A percentile compares a stretch with the other conserved stretches of the same genome.
Conservation (phyloP, 2,329 filamentous ascomycete genomes). For the Lecanicillium sp. region DNA sequence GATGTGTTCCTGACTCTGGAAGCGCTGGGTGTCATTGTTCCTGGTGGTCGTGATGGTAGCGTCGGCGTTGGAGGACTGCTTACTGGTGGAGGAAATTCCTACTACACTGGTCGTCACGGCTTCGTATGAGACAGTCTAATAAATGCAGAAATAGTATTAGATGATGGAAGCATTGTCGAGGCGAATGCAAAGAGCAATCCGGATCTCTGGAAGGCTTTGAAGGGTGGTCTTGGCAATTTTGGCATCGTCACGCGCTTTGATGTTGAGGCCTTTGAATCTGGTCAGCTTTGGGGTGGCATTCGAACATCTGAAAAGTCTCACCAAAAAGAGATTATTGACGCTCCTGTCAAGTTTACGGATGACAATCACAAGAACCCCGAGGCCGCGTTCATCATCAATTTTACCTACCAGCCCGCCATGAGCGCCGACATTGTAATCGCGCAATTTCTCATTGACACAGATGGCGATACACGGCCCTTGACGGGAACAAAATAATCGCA, state of each 20-base stretch:
- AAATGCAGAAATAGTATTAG: constrained; percentile 36
- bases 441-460: constrained; percentile 11
- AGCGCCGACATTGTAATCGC: constrained; percentile 12
- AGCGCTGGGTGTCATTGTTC: constrained; percentile 21
- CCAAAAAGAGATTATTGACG: constrained; percentile 7
- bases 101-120: constrained; percentile 24
- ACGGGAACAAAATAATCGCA: no score
- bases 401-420: constrained; percentile 11
- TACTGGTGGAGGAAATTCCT: constrained; percentile 28
- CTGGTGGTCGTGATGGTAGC: constrained; percentile 26
- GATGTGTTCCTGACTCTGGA: constrained; percentile 27
- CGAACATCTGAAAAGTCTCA: constrained; percentile 11
- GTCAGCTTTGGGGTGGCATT: constrained; percentile 9
- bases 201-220: constrained; percentile 37
- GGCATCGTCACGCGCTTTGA: constrained; percentile 28
- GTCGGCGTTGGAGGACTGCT: constrained; percentile 27
- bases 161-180: constrained; percentile 31
- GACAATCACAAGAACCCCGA: constrained; percentile 13
- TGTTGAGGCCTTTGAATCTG: constrained; percentile 15
- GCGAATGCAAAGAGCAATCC: constrained; percentile 28
- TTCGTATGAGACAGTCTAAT: constrained; percentile 33
- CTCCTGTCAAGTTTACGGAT: constrained; percentile 11
- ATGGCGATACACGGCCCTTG: neutral
- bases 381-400: constrained; percentile 13
- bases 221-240: constrained; percentile 39